A percentile compares a stretch with the other conserved stretches of the same genome.
phyloP scores from a whole-genome alignment of 2,329 filamentous ascomycete genomes.

The Emergomyces pasteurianus region DNA sequence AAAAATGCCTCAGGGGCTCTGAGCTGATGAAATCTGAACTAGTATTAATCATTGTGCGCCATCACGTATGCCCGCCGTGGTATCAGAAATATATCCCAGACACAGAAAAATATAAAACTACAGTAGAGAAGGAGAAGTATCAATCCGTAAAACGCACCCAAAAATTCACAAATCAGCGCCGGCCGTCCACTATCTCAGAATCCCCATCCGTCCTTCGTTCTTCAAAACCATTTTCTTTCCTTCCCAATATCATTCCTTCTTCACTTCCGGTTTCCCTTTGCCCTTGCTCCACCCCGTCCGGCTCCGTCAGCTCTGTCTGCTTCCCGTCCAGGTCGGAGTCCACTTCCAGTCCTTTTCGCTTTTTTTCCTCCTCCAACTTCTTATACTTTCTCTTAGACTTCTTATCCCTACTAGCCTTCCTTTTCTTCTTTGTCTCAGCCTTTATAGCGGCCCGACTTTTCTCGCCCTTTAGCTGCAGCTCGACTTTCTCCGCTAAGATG shows the following conservation, averaged over 20 bases:
- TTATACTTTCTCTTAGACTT: constrained; percentile 36
- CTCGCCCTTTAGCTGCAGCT: constrained; percentile 60
- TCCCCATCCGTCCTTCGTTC: neutral
- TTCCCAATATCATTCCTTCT: neutral
- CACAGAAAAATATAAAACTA: neutral
- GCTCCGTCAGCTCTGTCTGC: constrained; percentile 7
- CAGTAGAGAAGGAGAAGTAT: neutral
- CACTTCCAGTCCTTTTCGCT: constrained; percentile 9
- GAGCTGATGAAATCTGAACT: neutral
- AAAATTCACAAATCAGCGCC: neutral
- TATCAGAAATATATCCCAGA: neutral
- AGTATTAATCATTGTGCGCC: neutral
- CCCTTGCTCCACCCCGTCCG: neutral
- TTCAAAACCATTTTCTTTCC: neutral
- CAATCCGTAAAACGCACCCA: neutral
- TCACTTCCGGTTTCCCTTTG: neutral
- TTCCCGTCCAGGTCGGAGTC: neutral
- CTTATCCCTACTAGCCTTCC: constrained; percentile 33
- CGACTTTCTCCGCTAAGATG: constrained; percentile 64
- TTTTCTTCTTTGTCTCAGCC: constrained; percentile 61
- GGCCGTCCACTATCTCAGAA: neutral
- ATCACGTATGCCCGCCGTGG: neutral
- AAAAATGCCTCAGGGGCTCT: neutral
- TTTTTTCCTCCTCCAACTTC: constrained; percentile 21
- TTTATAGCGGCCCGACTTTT: constrained; percentile 73